phyloP scores from a whole-genome alignment of 2,329 filamentous ascomycete species.

The Penicillium brevicompactum region DNA sequence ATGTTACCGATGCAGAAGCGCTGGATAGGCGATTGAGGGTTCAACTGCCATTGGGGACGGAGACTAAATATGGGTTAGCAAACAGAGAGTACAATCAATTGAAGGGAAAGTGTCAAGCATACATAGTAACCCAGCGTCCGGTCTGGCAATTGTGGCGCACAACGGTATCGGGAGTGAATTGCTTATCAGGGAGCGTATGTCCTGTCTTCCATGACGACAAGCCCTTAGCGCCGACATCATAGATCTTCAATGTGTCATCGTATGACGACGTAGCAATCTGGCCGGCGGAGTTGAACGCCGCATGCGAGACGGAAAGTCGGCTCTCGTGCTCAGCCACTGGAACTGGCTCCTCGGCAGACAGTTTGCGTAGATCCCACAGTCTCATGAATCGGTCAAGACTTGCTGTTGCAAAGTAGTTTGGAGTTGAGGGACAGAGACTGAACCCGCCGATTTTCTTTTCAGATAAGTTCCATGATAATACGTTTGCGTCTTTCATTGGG shows the following conservation, averaged over 20 bases:
- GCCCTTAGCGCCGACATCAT: conserved; percentile 67
- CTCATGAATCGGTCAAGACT: conserved; percentile 87
- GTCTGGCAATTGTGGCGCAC: conserved; percentile 94
- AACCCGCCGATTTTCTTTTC: conserved; percentile 98
- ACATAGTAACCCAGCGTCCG: conserved; percentile 88
- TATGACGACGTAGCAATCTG: conserved; percentile 91
- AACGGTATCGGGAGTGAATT: conserved; percentile 69
- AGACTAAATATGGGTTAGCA: conserved; percentile 47
- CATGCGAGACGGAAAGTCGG: conserved; percentile 85
- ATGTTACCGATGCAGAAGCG: conserved; percentile 95
- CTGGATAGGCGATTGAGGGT: conserved; percentile 75
- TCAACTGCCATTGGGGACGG: conserved; percentile 86
- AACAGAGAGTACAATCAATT: neutral
- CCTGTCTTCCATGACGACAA: conserved; percentile 62
- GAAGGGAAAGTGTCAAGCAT: conserved; percentile 28
- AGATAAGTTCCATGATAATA: conserved; percentile 72
- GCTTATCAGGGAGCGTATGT: conserved; percentile 58
- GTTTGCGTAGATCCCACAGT: conserved; percentile 85
- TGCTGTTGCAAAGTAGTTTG: conserved; percentile 84
- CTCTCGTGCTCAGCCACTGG: conserved; percentile 81
- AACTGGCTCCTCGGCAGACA: conserved; percentile 65
- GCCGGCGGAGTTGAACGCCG: conserved; percentile 81
- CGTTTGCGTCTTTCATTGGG: conserved; percentile 51
- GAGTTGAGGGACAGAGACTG: conserved; percentile 74
- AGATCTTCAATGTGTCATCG: conserved; percentile 92